phyloP scores from a whole-genome alignment of 768 basidiomycete species.

The Suillus alpinus region DNA sequence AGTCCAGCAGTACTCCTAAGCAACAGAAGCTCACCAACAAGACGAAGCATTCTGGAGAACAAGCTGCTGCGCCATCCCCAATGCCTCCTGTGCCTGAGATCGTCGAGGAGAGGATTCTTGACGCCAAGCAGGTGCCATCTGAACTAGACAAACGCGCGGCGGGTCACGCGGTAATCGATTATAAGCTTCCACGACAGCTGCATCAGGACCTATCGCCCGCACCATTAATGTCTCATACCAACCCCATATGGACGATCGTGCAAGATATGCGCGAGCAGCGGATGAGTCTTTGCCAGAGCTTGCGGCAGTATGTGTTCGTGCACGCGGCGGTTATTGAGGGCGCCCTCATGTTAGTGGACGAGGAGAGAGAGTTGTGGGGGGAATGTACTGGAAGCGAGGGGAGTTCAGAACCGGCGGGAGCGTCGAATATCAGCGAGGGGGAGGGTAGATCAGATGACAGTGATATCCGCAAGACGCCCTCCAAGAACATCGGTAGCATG shows the following conservation, averaged over 20 bases:
- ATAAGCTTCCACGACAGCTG: constrained; percentile 60
- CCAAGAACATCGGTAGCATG: constrained; percentile 1
- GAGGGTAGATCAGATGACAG: constrained; percentile 18
- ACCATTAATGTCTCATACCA: constrained; percentile 58
- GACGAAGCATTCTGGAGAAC: background rate
- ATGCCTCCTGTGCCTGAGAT: constrained; percentile 1
- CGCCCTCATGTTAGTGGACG: constrained; percentile 71
- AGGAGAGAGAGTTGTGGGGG: constrained; percentile 49
- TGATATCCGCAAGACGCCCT: constrained; percentile 11
- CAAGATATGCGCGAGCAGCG: constrained; percentile 95
- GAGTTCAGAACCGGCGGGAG: constrained; percentile 12
- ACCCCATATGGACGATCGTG: constrained; percentile 79
- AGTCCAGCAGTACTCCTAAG: background rate
- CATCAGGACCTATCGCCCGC: constrained; percentile 55
- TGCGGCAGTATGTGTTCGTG: constrained; percentile 93
- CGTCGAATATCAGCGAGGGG: constrained; percentile 8
- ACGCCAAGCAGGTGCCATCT: background rate
- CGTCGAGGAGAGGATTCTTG: constrained; percentile 1
- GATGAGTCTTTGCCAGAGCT: constrained; percentile 94
- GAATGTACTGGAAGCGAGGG: constrained; percentile 20
- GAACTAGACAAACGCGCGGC: constrained; percentile 12
- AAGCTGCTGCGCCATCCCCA: background rate
- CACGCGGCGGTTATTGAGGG: constrained; percentile 85
- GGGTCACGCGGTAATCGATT: constrained; percentile 40
- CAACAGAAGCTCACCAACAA: background rate